Evolutionary conservation across 441 rosid species (phyloP), one percentile per base, ranked within the genome.

Genomic region (Capsella rubella): DNA sequence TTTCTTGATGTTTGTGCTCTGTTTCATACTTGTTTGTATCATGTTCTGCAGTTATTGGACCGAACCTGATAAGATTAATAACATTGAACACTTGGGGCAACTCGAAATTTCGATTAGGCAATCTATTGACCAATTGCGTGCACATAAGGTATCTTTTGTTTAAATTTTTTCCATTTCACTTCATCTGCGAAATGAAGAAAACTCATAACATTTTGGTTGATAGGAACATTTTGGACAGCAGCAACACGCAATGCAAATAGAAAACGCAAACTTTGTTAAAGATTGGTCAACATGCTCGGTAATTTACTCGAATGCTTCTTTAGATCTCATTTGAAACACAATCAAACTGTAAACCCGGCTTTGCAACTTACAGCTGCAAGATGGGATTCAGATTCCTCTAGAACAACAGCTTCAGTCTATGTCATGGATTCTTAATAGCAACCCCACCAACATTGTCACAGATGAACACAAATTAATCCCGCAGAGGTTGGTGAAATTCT

Each of bases 171-270:
- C 53, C 18, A 25, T 12, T 64, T 64, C 34, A 42, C 28, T 37
- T 64, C 62, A 42, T 42, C 52, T 8, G 6, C 2, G 0, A 59
- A 56, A 77, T 5, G 2, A 21, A 21, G 21, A 37, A 5, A 64
- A 18, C 25, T 39, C 18, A 18, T 40, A 40, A 49, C 1, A 3
- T 18, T 32, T 54, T 51, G 62, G 27, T 74, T 73, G 71, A 35
- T 87, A 91, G 97, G 93, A 89, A 77, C 82, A 85, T 78, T 56
- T 88, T 47, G 85, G 87, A 67, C 89, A 86, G 61, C 93, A 86
- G 80, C 91, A 88, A 72, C 85, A 78, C 2, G 74, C 86, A 59
- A 75, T 85, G 78, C 80, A 89, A n/a, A 68, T 90, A 64, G 94
- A 90, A 69, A 84, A 87, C 70, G 84, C 71, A 43, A 82, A 71